Conservation (phyloP, 352 stramenopile genomes). For the Phytophthora macrochlamydospora region DNA sequence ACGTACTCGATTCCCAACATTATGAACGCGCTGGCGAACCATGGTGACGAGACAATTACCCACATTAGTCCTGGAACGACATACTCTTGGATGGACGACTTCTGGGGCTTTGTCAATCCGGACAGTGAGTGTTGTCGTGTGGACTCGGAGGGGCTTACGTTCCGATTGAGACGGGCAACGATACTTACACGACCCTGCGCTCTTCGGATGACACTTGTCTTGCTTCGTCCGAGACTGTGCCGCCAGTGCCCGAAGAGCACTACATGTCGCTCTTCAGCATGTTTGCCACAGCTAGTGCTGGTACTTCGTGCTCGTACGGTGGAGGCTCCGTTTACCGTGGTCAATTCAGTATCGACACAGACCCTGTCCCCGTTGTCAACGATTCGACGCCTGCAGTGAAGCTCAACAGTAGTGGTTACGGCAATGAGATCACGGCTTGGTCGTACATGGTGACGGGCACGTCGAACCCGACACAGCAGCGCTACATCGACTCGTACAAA, state of each 20-base stretch:
- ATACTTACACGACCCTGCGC: conserved; percentile 50
- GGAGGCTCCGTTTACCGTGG: conserved; percentile 72
- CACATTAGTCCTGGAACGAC: conserved; percentile 62
- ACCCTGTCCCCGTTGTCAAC: conserved; percentile 57
- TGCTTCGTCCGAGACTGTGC: conserved; percentile 21
- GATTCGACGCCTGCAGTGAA: conserved; percentile 40
- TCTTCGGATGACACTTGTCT: conserved; percentile 25
- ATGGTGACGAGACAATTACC: conserved; percentile 43
- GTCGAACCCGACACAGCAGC: conserved; percentile 61
- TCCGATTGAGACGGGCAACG: conserved; percentile 49
- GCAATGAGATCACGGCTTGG: conserved; percentile 59
- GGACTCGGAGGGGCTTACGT: conserved; percentile 48
- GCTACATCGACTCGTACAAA: conserved; percentile 68
- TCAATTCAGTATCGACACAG: conserved; percentile 63
- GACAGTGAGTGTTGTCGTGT: conserved; percentile 69
- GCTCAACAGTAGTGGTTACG: conserved; percentile 56
- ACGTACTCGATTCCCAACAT: conserved; percentile 64
- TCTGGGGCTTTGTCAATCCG: conserved; percentile 66
- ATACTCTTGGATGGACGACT: conserved; percentile 77
- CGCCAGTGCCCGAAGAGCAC: conserved; percentile 49
- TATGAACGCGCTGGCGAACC: conserved; percentile 61
- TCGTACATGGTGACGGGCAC: conserved; percentile 73
- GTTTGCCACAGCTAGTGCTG: conserved; percentile 67
- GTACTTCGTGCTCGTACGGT: conserved; percentile 64
- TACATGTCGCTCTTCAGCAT: conserved; percentile 84